Percentiles rank a stretch among this genome's conserved stretches.
phyloP scores from a whole-genome alignment of 2,329 filamentous ascomycete genomes.

The Fusarium globosum region DNA sequence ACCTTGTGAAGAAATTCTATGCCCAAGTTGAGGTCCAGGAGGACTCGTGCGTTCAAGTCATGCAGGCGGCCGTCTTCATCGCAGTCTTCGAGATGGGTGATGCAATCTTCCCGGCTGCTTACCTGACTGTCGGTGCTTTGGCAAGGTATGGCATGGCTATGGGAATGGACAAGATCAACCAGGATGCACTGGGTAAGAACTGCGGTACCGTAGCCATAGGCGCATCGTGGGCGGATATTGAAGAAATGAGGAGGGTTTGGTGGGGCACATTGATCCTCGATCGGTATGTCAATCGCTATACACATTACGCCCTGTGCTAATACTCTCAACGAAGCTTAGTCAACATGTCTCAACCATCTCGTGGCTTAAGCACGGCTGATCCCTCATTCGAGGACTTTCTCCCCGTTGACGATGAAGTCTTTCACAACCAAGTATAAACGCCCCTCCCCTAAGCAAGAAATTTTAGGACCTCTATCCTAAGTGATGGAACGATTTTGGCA shows the following conservation, averaged over 20 bases:
- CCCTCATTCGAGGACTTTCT: neutral
- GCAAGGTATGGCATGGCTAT: neutral
- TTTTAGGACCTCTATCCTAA: fast-evolving
- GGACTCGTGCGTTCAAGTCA: neutral
- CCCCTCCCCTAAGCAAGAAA: neutral
- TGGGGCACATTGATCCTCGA: neutral
- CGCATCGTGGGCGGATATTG: neutral
- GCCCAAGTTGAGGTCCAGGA: neutral
- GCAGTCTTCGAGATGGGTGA: neutral
- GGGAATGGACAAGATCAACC: neutral
- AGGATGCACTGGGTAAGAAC: neutral
- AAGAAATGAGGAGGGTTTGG: neutral
- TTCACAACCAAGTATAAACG: neutral
- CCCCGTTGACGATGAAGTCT: neutral
- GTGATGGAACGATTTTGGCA: fast-evolving
- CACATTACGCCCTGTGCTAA: neutral
- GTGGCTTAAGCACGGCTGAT: neutral
- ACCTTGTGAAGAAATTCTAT: neutral
- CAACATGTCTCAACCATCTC: neutral
- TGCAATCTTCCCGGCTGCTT: neutral
- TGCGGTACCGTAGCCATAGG: too few relatives aligned
- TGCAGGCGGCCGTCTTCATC: neutral
- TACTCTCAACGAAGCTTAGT: fast-evolving
- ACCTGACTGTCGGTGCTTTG: neutral
- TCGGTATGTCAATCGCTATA: neutral